Base-by-base conservation (phyloP, 2,329 filamentous ascomycete genomes). In the Claviceps purpurea region DNA sequence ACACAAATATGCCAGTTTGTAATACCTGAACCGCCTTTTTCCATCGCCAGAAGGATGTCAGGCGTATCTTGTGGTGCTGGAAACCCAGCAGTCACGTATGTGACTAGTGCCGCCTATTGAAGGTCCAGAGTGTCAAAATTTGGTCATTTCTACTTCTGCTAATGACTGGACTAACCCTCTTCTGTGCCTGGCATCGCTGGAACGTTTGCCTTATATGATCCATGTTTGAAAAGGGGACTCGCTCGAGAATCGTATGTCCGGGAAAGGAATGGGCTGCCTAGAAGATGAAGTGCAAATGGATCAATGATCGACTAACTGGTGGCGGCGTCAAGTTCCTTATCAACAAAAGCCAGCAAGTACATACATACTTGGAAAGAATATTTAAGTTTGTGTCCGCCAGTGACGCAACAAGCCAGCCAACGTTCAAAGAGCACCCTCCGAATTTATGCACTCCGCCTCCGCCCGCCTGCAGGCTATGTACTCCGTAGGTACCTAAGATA, bases 81-180 rank as follows among this genome's bases (percentile, higher is more conserved):
- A 66, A 84, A 98, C 52, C 93, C 93, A 54, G 91, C 90, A 26
- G 93, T 98, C 65, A 96, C 89, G 76, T 98, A 98, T 30, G 90
- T 90, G 58, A 98, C 88, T 56, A 98, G 78, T 49, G 93, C 91
- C 59, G 87, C 75, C 79, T 93, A 67, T 58, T 63, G 24, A 11
- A 37, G 47, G 41, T 49, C 22, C 14, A 22, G 24, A 22, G 4
- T 14, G 50, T 51, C 44, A 51, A 38, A 40, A 1, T 34, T 24
- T 26, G 14, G 11, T 42, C 38, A 18, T 40, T 30, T 11, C 30
- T 11, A 30, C 30, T 30, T 30, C 30, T 30, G 50, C n/a, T 18
- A 26, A 43, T 22, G 41, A 70, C 74, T 58, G 42, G 34, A 70
- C 75, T 59, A 66, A 82, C 79, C 68, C 76, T 68, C 54, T 72